These are phyloP conservation scores for Ceratocystis cubensis DNA, from an alignment of 2,329 filamentous ascomycete genomes.

Conservation along the genomic window DNA sequence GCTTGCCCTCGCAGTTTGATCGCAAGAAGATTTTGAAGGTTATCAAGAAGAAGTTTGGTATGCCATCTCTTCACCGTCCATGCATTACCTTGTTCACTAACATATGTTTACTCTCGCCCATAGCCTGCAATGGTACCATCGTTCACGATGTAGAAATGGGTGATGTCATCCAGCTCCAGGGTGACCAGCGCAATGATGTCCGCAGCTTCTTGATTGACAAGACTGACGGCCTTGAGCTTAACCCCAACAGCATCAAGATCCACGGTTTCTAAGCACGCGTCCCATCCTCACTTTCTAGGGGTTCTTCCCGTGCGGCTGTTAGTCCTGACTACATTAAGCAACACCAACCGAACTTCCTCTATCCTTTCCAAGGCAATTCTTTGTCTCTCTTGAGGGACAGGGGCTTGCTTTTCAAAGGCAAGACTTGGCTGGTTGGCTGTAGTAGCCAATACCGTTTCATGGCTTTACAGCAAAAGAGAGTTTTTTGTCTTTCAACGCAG, in stretches of 20 bases:
- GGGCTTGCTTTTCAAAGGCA: background rate
- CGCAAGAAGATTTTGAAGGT: constrained; percentile 99
- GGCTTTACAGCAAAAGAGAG: constrained; percentile 8
- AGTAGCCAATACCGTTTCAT: background rate
- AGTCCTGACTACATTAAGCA: constrained; percentile 14
- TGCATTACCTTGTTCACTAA: constrained; percentile 20
- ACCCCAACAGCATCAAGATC: constrained; percentile 95
- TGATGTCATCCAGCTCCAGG: constrained; percentile 98
- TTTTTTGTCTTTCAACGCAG: constrained; percentile 16
- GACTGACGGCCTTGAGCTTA: constrained; percentile 85
- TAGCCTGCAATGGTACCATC: constrained; percentile 99
- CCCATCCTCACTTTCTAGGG: constrained; percentile 9
- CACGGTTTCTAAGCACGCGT: constrained; percentile 37
- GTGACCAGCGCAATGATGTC: constrained; percentile 97
- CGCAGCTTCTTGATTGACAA: constrained; percentile 95
- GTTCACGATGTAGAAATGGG: constrained; percentile 93
- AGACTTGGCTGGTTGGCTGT: background rate
- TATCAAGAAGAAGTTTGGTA: constrained; percentile 99
- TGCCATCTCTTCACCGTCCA: constrained; percentile 27
- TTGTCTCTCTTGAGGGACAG: too few species aligned
- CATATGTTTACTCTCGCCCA: constrained; percentile 7
- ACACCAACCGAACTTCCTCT: background rate
- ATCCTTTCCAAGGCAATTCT: background rate
- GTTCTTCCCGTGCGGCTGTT: constrained; percentile 3
- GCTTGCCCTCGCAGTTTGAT: constrained; percentile 96